Evolutionary conservation across 169 alveolate species (phyloP).

Genomic region (Plasmodium chabaudi): DNA sequence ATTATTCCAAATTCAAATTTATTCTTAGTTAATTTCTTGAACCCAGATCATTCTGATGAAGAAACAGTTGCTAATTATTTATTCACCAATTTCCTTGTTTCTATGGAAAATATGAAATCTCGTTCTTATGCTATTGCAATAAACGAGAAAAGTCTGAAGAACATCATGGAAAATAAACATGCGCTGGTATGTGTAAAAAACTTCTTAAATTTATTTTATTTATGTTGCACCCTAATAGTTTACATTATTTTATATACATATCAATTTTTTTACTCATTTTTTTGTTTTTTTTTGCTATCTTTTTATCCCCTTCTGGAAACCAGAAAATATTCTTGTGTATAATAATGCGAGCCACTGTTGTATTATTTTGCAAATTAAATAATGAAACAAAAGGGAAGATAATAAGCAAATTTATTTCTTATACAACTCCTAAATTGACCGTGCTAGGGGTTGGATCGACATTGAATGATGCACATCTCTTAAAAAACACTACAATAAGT

Average conservation of each 20-base stretch:
- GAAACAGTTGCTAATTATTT: conserved; percentile 21
- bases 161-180: conserved; percentile 76
- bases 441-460: conserved; percentile 68
- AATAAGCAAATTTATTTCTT: conserved; percentile 34
- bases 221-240: not conserved
- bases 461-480: conserved; percentile 56
- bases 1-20: conserved; percentile 43
- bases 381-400: conserved; percentile 70
- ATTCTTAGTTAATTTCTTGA: conserved; percentile 51
- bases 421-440: conserved; percentile 40
- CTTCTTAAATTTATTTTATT: not conserved
- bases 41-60: conserved; percentile 9
- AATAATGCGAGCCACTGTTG: conserved; percentile 69
- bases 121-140: conserved; percentile 55
- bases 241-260: not conserved
- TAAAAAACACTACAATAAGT: conserved; percentile 68
- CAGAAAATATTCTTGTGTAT: conserved; percentile 63
- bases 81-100: conserved; percentile 74
- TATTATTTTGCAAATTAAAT: conserved; percentile 62
- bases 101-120: conserved; percentile 58
- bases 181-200: conserved; percentile 76
- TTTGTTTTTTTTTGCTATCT: not conserved
- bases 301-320: not conserved
- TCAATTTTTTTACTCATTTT: not conserved
- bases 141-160: conserved; percentile 51